Evolutionary conservation across 2,329 filamentous ascomycete species (phyloP).

Genomic region (Aureobasidium leucospermi): DNA sequence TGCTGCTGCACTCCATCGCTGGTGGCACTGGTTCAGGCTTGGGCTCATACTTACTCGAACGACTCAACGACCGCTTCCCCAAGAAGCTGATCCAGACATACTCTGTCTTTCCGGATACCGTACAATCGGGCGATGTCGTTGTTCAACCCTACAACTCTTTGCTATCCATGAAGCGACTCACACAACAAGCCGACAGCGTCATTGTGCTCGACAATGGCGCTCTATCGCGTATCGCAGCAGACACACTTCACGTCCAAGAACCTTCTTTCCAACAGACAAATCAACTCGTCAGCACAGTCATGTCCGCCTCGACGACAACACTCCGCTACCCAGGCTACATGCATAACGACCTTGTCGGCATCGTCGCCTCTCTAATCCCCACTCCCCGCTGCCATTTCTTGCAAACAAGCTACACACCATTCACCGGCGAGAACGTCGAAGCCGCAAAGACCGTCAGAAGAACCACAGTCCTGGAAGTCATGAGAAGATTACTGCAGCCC

Average conservation of each 20-base stretch:
- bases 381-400: conserved; percentile 96
- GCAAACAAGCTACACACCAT: conserved; percentile 97
- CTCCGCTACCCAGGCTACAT: conserved; percentile 97
- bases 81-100: conserved; percentile 99
- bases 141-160: conserved; percentile 98
- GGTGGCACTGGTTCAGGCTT: conserved; percentile 95
- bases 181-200: conserved; percentile 94
- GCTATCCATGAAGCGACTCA: conserved; percentile 80
- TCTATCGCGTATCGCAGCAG: conserved; percentile 84
- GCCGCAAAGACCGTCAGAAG: conserved; percentile 97
- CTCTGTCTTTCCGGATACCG: conserved; percentile 93
- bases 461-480: conserved; percentile 95
- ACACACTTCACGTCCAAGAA: conserved; percentile 88
- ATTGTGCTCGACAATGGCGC: conserved; percentile 96
- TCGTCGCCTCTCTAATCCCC: conserved; percentile 89
- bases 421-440: conserved; percentile 92
- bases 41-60: conserved; percentile 87
- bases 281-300: conserved; percentile 90
- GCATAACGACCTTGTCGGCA: conserved; percentile 98
- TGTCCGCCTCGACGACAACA: conserved; percentile 96
- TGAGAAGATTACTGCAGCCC: conserved; percentile 88
- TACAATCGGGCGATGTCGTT: conserved; percentile 79
- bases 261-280: conserved; percentile 97
- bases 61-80: conserved; percentile 93
- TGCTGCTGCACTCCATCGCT: conserved; percentile 97